Percentiles rank a stretch among this genome's conserved stretches.
Evolutionary conservation across 2,329 filamentous ascomycete species (phyloP).

Genomic region (Colletotrichum sp.): DNA sequence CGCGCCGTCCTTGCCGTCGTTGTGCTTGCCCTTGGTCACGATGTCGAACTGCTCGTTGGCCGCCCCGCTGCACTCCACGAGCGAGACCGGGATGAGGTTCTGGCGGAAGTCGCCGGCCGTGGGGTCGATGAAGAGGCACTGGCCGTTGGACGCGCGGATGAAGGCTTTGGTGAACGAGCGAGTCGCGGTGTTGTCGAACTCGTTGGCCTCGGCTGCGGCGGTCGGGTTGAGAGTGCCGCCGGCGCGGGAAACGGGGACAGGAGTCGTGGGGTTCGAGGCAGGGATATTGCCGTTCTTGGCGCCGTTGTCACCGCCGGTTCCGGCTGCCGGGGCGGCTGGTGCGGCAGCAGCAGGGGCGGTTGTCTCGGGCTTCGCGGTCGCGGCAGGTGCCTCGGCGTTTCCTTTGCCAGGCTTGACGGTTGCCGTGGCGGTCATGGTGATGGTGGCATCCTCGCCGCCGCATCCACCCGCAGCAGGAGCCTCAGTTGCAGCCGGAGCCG

Average conservation of each 20-base stretch:
- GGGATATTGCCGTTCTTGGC: slow-evolving; percentile 18
- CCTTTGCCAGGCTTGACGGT: background rate
- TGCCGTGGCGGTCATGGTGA: slow-evolving; percentile 1
- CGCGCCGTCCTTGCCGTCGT: slow-evolving; percentile 43
- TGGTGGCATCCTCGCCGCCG: background rate
- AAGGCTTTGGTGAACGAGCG: slow-evolving; percentile 49
- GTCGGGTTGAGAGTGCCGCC: slow-evolving; percentile 54
- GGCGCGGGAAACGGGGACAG: slow-evolving; percentile 54
- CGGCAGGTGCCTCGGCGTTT: background rate
- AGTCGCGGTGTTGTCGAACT: slow-evolving; percentile 50
- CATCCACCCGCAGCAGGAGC: background rate
- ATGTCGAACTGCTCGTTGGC: slow-evolving; percentile 56
- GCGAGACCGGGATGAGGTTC: slow-evolving; percentile 55
- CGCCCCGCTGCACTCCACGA: slow-evolving; percentile 49
- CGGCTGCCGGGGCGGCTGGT: background rate
- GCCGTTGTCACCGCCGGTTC: background rate
- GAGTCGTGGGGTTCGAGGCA: slow-evolving; percentile 43
- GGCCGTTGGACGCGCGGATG: slow-evolving; percentile 52
- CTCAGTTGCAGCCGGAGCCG: background rate
- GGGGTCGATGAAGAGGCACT: slow-evolving; percentile 57
- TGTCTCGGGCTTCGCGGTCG: background rate
- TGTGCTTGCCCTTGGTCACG: slow-evolving; percentile 54
- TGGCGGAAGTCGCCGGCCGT: slow-evolving; percentile 59
- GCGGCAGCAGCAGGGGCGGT: background rate
- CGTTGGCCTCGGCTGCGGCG: slow-evolving; percentile 53